Evolutionary conservation across 179 eudicot genomes (phyloP), one percentile per base, ranked within the genome.

Genomic region (Spergularia azorica): DNA sequence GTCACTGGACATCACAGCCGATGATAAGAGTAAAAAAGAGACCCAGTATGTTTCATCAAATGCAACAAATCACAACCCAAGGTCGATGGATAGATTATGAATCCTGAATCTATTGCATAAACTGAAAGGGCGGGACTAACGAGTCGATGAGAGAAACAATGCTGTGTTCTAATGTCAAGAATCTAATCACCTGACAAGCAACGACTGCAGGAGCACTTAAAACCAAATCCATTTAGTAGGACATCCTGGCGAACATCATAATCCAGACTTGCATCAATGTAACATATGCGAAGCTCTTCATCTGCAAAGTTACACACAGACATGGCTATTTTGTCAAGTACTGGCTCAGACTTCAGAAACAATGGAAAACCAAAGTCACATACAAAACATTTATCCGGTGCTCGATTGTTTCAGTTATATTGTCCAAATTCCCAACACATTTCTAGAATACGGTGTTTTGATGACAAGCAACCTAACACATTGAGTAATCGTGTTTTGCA

Each of bases 261-360:
- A 75, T 86, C 91, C 96, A 95, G 88, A 82, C 98, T 95, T 46
- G 98, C 93, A 83, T 95, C 98, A 63, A 95, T 92, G 70, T 95
- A 95, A 79, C 98, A 95, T 85, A 95, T 95, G 75, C 94, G 80
- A 79, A 95, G 81, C 84, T 95, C 98, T 87, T 95, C 98, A 65
- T 88, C 98, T 95, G 88, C 74, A 76, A 70, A 51, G 60, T 56
- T 16, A 50, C 5, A 14, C 65, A 66, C 21, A 36, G 46, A 67
- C 1, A 67, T 56, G 32, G 7, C 9, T 41, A 4, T 6, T 7
- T 26, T 26, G 32, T 55, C 58, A 38, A 71, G 54, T n/a, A 63
- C 77, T 74, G 26, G 21, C 7, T 63, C 48, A 43, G 48, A 43
- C 48, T 43, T 43, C 51, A 63, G 69, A 43, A 63, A 60, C 26